Conservation (phyloP, 2,329 filamentous ascomycete genomes). For the Periconia sp. region DNA sequence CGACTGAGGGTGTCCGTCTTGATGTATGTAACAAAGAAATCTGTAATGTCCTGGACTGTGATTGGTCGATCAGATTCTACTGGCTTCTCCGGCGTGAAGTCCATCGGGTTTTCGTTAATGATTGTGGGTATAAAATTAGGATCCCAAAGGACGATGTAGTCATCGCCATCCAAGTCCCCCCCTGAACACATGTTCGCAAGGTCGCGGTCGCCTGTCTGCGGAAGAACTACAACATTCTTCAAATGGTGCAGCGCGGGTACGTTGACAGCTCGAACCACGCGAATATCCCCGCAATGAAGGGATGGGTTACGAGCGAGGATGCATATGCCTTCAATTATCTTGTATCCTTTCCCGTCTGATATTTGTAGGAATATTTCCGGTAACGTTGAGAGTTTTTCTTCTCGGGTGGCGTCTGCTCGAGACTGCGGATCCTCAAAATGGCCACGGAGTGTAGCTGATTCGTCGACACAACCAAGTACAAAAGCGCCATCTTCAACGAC, state of each 20-base stretch:
- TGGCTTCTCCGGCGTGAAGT: conserved; percentile 65
- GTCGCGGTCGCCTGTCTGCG: conserved; percentile 78
- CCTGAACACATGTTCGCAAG: conserved; percentile 94
- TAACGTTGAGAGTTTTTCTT: conserved; percentile 47
- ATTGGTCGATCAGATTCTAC: conserved; percentile 63
- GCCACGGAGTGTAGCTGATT: conserved; percentile 74
- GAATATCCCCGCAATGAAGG: conserved; percentile 87
- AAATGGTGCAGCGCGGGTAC: conserved; percentile 72
- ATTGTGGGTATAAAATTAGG: conserved; percentile 61
- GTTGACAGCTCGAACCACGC: conserved; percentile 83
- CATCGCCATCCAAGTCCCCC: conserved; percentile 92
- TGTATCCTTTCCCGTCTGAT: conserved; percentile 60
- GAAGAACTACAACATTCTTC: conserved; percentile 84
- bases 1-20: conserved; percentile 80
- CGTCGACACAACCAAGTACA: conserved; percentile 84
- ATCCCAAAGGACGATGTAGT: conserved; percentile 95
- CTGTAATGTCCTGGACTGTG: conserved; percentile 70
- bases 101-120: conserved; percentile 78
- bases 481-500: conserved; percentile 81
- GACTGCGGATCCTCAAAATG: conserved; percentile 59
- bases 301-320: conserved; percentile 90
- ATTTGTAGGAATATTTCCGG: conserved; percentile 92
- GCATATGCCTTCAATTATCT: conserved; percentile 74
- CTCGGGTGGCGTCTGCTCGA: conserved; percentile 48
- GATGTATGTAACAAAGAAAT: conserved; percentile 91